A percentile compares a stretch with the other conserved stretches of the same genome.
Evolutionary conservation across 352 stramenopile species (phyloP).

Genomic region (Pythium brachiatum): DNA sequence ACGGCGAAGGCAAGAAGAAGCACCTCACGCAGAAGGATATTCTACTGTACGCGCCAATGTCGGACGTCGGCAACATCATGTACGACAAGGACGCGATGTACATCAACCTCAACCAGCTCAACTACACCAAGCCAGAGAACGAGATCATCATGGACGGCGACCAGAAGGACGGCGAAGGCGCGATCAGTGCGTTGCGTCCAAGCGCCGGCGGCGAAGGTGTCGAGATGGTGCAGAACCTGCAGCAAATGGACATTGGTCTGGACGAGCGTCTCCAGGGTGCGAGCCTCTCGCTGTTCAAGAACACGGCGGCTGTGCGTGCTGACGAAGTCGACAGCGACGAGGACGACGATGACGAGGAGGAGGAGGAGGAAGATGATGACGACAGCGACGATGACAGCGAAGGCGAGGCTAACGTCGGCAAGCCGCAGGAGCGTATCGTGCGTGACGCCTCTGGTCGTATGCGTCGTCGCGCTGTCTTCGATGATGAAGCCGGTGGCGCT

Average conservation of each 20-base stretch:
- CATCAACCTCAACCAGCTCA: constrained; percentile 94
- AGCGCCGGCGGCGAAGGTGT: constrained; percentile 78
- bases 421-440: constrained; percentile 66
- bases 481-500: constrained; percentile 40
- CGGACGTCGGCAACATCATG: constrained; percentile 96
- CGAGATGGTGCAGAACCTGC: constrained; percentile 94
- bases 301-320: constrained; percentile 76
- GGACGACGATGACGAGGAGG: constrained; percentile 57
- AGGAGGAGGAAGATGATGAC: constrained; percentile 47
- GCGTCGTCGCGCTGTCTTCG: constrained; percentile 77
- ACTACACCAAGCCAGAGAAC: constrained; percentile 94
- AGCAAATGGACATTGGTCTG: constrained; percentile 88
- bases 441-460: constrained; percentile 67
- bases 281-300: constrained; percentile 96
- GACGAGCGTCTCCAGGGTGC: constrained; percentile 94
- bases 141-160: constrained; percentile 51
- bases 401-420: constrained; percentile 40
- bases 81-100: constrained; percentile 99
- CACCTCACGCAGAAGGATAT: constrained; percentile 76
- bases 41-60: constrained; percentile 74
- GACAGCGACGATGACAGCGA: constrained; percentile 52
- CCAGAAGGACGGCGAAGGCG: constrained; percentile 49
- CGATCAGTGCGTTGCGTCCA: constrained; percentile 30
- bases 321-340: constrained; percentile 68
- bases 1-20: constrained; percentile 74